phyloP scores from a whole-genome alignment of 345 rosid species.

The Kandelia obovata region DNA sequence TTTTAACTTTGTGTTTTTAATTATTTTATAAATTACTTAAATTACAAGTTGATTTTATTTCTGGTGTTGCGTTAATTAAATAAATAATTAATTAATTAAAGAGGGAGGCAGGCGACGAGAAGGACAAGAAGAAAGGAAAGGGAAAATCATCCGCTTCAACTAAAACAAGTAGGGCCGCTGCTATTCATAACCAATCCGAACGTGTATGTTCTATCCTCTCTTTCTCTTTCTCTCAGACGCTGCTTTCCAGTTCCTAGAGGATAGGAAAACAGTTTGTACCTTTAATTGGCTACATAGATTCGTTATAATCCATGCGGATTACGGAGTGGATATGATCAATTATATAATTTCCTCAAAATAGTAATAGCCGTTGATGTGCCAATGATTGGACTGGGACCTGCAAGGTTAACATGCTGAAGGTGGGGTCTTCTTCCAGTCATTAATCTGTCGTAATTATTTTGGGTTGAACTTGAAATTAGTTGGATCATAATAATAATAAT shows the following conservation, averaged over 20 bases:
- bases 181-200: slow-evolving; percentile 95
- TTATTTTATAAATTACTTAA: background rate
- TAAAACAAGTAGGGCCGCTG: slow-evolving; percentile 88
- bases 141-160: slow-evolving; percentile 69
- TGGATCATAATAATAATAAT: too few species aligned
- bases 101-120: slow-evolving; percentile 43
- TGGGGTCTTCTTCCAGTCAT: too few species aligned
- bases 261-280: too few species aligned
- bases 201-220: slow-evolving; percentile 46
- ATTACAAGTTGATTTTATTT: background rate
- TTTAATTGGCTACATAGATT: too few species aligned
- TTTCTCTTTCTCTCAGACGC: background rate
- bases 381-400: background rate
- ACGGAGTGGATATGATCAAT: background rate
- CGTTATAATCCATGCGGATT: too few species aligned
- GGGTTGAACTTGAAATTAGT: too few species aligned
- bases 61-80: background rate
- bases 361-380: background rate
- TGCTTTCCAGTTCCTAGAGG: background rate
- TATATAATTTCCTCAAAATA: background rate
- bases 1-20: background rate
- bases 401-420: background rate
- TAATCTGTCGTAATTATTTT: too few species aligned
- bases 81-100: background rate
- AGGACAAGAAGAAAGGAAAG: slow-evolving; percentile 36